Base-by-base conservation (phyloP, 2,329 filamentous ascomycete species). In the Ophiobolus disseminans region DNA sequence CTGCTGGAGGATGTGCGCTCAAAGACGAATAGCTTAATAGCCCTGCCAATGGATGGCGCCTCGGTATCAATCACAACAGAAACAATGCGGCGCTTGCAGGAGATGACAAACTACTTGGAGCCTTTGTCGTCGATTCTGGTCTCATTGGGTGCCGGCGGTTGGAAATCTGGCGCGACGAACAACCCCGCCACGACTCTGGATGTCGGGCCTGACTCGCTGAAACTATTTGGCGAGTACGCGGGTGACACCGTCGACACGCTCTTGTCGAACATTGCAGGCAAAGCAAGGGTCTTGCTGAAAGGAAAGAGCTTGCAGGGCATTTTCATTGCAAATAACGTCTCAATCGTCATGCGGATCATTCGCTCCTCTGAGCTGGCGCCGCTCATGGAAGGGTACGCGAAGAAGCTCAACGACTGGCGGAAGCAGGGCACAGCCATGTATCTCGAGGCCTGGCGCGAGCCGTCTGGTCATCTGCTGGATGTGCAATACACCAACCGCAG, bases 91-190 rank as follows among this genome's bases (percentile, higher is more conserved):
- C 86, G 92, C 21, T 78, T 99, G 13, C 88, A 94, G 62, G 87
- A 87, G 11, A 89, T 99, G 84, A 89, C 92, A 1, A 85, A 88
- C 44, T 97, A 96, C 72, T 80, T 96, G 17, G 83, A 86, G 5
- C 91, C 94, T 1, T 82, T 99, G 16, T 90, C 90, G 2, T 93
- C 90, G 51, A 90, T 99, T 60, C 86, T 99, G 80, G 86, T 94
- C 21, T 96, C 92, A 0, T 77, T 99, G 8, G 94, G 94, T 14
- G 92, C 97, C 63, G 91, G 92, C 1, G 93, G 93, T 26, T 99
- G 94, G 94, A 77, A 76, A 22, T 56, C 68, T 1, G 52, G 73
- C 8, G 75, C 80, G 32, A 77, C 81, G 8, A 82, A 83, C 9
- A 81, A 81, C 3, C 84, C 82, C 5, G 79, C 78, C 4, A 85